Percentiles rank a stretch among this genome's conserved stretches.
Evolutionary conservation across 1,284 basidiomycete species (phyloP).

Genomic region (Cutaneotrichosporon sp.): DNA sequence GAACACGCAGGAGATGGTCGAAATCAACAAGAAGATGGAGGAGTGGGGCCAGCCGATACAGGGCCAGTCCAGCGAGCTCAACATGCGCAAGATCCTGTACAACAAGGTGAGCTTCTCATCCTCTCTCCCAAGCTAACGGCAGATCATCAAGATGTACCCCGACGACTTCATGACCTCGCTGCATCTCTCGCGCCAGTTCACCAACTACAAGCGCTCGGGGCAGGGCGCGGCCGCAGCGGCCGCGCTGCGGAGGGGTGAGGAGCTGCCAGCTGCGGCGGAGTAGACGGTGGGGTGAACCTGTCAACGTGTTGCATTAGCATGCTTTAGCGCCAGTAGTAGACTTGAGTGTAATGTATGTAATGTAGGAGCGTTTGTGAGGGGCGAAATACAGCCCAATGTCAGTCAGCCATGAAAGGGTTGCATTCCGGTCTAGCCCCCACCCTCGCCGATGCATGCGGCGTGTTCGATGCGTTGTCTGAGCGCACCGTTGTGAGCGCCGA

Average conservation of each 20-base stretch:
- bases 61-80: slow-evolving; percentile 29
- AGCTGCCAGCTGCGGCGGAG: background rate
- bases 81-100: slow-evolving; percentile 36
- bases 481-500: no score
- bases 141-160: slow-evolving; percentile 47
- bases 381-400: no score
- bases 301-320: background rate
- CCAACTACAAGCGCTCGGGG: slow-evolving; percentile 20
- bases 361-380: background rate
- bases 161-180: slow-evolving; percentile 40
- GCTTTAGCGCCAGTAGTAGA: background rate
- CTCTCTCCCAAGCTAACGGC: background rate
- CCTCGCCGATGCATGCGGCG: background rate
- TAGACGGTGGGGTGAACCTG: background rate
- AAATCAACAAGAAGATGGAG: slow-evolving; percentile 39
- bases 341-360: background rate
- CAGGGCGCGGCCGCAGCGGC: slow-evolving; percentile 5
- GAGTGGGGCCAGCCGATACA: slow-evolving; percentile 34
- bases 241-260: background rate
- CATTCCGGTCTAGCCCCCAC: background rate
- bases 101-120: slow-evolving; percentile 27
- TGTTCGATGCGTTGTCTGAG: background rate
- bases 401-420: no score
- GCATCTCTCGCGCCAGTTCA: slow-evolving; percentile 21
- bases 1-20: slow-evolving; percentile 39